These are phyloP conservation scores for Petunia hybrid DNA, from an alignment of 305 asterid genomes.

Conservation along the genomic window DNA sequence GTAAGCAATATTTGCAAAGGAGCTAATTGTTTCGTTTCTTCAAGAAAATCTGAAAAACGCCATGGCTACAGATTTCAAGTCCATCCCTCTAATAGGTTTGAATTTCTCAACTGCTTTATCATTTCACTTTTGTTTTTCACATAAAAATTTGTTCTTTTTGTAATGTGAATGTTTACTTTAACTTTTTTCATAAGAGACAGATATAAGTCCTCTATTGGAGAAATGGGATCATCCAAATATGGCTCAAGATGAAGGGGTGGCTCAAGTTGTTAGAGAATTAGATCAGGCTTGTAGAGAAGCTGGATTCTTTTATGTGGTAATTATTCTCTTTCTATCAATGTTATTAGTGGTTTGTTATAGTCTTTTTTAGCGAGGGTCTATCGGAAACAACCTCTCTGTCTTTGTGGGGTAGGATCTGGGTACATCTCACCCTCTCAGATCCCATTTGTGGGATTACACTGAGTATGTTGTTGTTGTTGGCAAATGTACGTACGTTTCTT, in stretches of 20 bases:
- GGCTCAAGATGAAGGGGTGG: conserved; percentile 59
- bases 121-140: too few species aligned
- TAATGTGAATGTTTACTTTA: not conserved
- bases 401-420: too few species aligned
- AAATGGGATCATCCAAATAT: conserved; percentile 78
- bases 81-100: conserved; percentile 73
- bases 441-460: too few species aligned
- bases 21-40: too few species aligned
- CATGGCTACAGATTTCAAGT: conserved; percentile 80
- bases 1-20: too few species aligned
- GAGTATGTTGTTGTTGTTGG: too few species aligned
- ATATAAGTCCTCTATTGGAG: conserved; percentile 68
- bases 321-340: not conserved
- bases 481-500: too few species aligned
- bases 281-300: conserved; percentile 80
- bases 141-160: not conserved
- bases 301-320: conserved; percentile 90
- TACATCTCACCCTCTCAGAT: too few species aligned
- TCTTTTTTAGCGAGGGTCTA: too few species aligned
- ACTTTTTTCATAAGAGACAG: conserved; percentile 42
- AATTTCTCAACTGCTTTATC: too few species aligned
- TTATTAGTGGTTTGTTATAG: not conserved
- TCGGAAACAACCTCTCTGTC: too few species aligned
- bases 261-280: conserved; percentile 68
- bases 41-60: not conserved